Evolutionary conservation across 1,284 basidiomycete species (phyloP).

Genomic region (Mycena sp.): DNA sequence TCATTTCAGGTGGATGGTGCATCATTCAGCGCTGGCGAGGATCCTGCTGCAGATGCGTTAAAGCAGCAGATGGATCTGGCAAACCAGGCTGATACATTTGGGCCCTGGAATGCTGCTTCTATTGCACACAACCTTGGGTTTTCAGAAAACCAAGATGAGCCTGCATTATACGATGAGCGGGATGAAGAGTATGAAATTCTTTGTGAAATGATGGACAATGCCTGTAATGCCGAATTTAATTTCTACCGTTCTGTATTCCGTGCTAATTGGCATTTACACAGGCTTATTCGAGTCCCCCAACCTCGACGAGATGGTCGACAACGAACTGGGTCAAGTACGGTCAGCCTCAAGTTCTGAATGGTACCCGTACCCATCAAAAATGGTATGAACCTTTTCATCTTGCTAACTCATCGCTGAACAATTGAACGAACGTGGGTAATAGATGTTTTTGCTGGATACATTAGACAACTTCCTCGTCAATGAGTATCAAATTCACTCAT

Average conservation of each 20-base stretch:
- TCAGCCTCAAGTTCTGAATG: not conserved
- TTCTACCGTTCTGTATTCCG: not conserved
- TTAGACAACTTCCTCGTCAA: conserved; percentile 45
- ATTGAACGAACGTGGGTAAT: conserved; percentile 44
- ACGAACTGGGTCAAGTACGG: not conserved
- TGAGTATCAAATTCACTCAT: conserved; percentile 45
- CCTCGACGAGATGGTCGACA: not conserved
- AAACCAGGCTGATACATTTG: too few species aligned
- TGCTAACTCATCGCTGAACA: not conserved
- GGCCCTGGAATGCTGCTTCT: too few species aligned
- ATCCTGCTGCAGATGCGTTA: too few species aligned
- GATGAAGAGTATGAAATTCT: conserved; percentile 1
- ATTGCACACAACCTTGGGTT: too few species aligned
- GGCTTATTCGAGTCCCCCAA: not conserved
- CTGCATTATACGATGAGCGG: not conserved
- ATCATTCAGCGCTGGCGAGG: too few species aligned
- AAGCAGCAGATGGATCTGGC: too few species aligned
- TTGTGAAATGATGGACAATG: conserved; percentile 9
- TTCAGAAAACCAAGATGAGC: too few species aligned
- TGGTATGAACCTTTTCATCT: conserved; percentile 17
- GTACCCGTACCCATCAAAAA: conserved; percentile 32
- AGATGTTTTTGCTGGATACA: too few species aligned
- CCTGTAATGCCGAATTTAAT: not conserved
- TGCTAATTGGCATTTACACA: not conserved
- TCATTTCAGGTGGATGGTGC: too few species aligned